Base-by-base conservation (phyloP, 257 asterid species). In the Gynochthodes officinalis region DNA sequence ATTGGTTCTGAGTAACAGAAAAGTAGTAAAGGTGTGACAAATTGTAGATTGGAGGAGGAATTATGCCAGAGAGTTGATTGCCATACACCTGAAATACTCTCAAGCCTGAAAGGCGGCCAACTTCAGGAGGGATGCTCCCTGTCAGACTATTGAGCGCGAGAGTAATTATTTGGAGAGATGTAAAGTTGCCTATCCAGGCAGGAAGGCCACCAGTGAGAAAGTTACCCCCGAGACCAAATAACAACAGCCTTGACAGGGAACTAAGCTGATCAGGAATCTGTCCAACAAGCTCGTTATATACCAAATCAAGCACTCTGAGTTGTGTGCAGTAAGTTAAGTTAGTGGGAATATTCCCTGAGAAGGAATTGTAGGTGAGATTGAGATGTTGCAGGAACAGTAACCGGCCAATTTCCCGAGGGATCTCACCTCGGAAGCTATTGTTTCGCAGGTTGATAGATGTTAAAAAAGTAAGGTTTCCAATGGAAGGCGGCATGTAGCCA, bases 341-440 rank as follows among this genome's bases (percentile, higher is more conserved):
- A 33, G 12, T 19, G 6, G 82, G 82, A 30, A 80, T 55, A 21
- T 18, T 52, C 62, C 84, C 82, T 7, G 40, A 32, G 30, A 80
- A 68, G 1, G 66, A 58, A 60, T 80, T 80, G 57, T 40, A 42
- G 25, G 76, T 70, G 46, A 76, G 68, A 32, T 76, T 73, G 63
- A 76, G 71, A 58, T 76, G 58, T 40, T 53, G 59, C 35, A 80
- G 74, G 14, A 23, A 69, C 1, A 35, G 4, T 7, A 80, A 43
- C 35, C 63, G 71, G 2, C 84, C 79, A 32, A 80, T 55, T 50
- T 80, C 77, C 30, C 58, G 64, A 7, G 82, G 84, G 16, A 80
- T 65, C 28, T 63, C 62, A 21, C 82, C 77, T 11, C 62, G 27
- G 66, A 80, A 73, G 35, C 76, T 69, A 37, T 80, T 80, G 70